Base-by-base conservation (phyloP, 139 green algal species). In the Eudorina sp. region DNA sequence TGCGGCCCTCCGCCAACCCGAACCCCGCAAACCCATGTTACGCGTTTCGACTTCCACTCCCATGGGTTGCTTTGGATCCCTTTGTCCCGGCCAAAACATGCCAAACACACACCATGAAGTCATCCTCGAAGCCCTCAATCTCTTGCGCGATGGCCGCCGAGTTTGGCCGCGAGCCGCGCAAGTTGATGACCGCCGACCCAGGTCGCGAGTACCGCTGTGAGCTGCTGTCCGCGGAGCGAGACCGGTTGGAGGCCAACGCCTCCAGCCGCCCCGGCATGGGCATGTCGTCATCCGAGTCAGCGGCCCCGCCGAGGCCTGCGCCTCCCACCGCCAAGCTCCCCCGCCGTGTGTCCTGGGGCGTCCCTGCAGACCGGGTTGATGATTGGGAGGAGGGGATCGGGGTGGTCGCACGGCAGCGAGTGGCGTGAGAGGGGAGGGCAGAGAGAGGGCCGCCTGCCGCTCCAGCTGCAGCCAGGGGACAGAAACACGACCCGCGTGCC, bases 101-200 rank as follows among this genome's bases (percentile, higher is more conserved):
- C n/a, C n/a, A n/a, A n/a, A n/a, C n/a, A n/a, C n/a, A 23, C 83
- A 95, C 92, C 91, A 93, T 89, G 83, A 95, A 95, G 48, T 95
- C 92, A 80, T 92, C 91, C 41, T 94, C 92, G 76, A 95, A 95
- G 82, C 92, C 92, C 85, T 95, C 92, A 87, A 95, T 95, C 86
- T 91, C 90, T 64, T 91, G 84, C 48, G 92, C 92, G 19, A 95
- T 92, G 53, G 91, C 91, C 53, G 92, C 92, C 14, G 90, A 93
- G 86, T 94, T 95, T 53, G 92, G 92, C 5, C 92, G 77, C 29
- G 92, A 95, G 18, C 92, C 92, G 7, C 92, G 89, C 83, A 95
- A 78, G 60, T 94, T 81, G 25, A 92, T 89, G 25, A 92, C 81
- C 13, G 89, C 91, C 19, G 86, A 92, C 3, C 48, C 66, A 23